These are phyloP conservation scores for Dactylellina leptospora DNA, from an alignment of 2,329 filamentous ascomycete genomes.

Conservation along the genomic window DNA sequence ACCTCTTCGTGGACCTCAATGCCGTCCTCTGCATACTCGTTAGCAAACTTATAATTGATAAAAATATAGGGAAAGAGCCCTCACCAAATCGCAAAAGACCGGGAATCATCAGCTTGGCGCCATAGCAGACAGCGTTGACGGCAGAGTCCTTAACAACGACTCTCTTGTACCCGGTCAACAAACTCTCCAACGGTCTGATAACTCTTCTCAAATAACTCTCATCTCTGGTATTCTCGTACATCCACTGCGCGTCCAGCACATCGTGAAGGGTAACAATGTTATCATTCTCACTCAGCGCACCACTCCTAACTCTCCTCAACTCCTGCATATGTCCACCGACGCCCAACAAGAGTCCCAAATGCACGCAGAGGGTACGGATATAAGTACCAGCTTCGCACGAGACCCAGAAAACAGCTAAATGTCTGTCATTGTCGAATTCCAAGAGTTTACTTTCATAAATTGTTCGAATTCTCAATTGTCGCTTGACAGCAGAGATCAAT, in stretches of 20 bases:
- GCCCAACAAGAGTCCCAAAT: conserved; percentile 78
- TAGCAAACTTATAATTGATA: conserved; percentile 16
- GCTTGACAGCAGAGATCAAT: conserved; percentile 97
- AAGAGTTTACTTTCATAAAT: conserved; percentile 93
- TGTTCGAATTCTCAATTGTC: conserved; percentile 95
- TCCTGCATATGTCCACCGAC: conserved; percentile 99
- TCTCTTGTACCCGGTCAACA: conserved; percentile 92
- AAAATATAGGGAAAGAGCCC: conserved; percentile 57
- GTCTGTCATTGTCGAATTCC: conserved; percentile 98
- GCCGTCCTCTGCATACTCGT: conserved; percentile 73
- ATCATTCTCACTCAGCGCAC: conserved; percentile 91
- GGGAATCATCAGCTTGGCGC: conserved; percentile 98
- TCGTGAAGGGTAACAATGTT: conserved; percentile 93
- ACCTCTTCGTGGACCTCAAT: conserved; percentile 97
- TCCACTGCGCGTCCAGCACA: conserved; percentile 94
- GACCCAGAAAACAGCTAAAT: conserved; percentile 98
- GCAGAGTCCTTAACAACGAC: conserved; percentile 97
- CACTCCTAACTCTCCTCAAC: conserved; percentile 88
- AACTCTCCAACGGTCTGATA: conserved; percentile 89
- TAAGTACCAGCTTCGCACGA: conserved; percentile 99
- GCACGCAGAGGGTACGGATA: conserved; percentile 96
- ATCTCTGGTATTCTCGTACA: conserved; percentile 93
- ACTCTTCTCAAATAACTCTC: conserved; percentile 91
- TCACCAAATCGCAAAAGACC: conserved; percentile 89
- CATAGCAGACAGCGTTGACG: conserved; percentile 97